Base-by-base conservation (phyloP, 1,284 basidiomycete species). In the Afroboletus lepidellus region DNA sequence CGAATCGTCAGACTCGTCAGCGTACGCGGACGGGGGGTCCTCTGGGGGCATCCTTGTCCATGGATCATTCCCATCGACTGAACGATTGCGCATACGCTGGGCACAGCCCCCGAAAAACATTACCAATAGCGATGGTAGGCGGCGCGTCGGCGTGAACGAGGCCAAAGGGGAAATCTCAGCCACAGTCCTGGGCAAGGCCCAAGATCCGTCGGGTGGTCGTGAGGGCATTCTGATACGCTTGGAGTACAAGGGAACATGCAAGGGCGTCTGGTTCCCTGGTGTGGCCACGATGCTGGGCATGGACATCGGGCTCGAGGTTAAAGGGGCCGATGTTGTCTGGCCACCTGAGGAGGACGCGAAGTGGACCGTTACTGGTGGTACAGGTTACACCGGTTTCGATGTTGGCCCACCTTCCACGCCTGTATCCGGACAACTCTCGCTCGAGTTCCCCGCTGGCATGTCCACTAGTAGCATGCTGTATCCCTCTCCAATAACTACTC, bases 211-310 rank as follows among this genome's bases (percentile, higher is more conserved):
- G 20, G 67, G 66, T 50, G 67, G 62, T n/a, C 66, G 66, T 30
- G 81, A 84, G 46, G 84, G 87, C n/a, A 66, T 86, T n/a, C 57
- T 84, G 32, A 78, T 90, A 76, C 75, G 78, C 46, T 66, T 91
- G 18, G 81, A 86, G 54, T 90, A 88, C 65, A 84, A 82, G 56
- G 87, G 78, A 29, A 77, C 79, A 2, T 91, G 87, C 67, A 81
- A 80, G 56, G 85, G 84, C 11, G 70, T 92, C 24, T 90, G 85
- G 84, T 90, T 84, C 62, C 83, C 87, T 43, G 89, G 88, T 6
- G 88, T 90, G 12, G 89, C 89, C 3, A 90, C 86, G 2, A 72
- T 88, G 57, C 73, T 92, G n/a, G 90, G 85, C 8, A 73, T 92
- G 74, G 89, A 91, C 58, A 75, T 90, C 23, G 78, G 78, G 13